Percentiles rank a stretch among this genome's conserved stretches.
phyloP scores from a whole-genome alignment of 306 rosid genomes.

The Lagenaria siceraria region DNA sequence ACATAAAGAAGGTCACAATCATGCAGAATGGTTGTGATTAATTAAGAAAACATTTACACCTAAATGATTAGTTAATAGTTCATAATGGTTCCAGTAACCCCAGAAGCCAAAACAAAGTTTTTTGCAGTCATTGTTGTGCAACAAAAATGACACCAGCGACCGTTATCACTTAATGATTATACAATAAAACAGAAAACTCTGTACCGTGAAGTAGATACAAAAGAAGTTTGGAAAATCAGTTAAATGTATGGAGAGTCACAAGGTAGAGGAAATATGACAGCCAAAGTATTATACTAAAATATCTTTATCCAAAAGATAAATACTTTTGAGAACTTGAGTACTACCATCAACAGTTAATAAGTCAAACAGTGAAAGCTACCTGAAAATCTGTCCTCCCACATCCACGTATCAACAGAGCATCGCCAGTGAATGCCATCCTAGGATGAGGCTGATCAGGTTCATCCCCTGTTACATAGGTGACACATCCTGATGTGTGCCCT shows the following conservation, averaged over 20 bases:
- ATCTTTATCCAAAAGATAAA: not conserved
- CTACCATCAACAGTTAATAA: not conserved
- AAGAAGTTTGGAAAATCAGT: not conserved
- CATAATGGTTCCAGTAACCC: not conserved
- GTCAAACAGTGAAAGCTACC: conserved; percentile 26
- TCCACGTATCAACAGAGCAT: conserved; percentile 71
- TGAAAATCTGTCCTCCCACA: conserved; percentile 98
- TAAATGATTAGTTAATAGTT: not conserved
- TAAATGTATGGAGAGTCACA: not conserved
- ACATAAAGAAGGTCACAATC: not conserved
- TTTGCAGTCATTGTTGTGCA: not conserved
- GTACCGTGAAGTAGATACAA: not conserved
- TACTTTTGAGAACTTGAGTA: not conserved
- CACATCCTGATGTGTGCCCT: conserved; percentile 83
- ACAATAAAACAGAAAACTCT: not conserved
- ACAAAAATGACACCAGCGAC: not conserved
- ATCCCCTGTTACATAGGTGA: conserved; percentile 89
- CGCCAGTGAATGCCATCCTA: conserved; percentile 88
- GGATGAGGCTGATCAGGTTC: conserved; percentile 66
- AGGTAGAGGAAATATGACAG: not conserved
- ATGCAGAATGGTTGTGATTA: not conserved
- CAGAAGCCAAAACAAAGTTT: not conserved
- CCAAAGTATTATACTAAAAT: not conserved
- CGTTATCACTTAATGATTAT: not conserved
- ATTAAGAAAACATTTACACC: not conserved